These are phyloP conservation scores for Recurvomyces mirabilis DNA, from an alignment of 495 filamentous ascomycete genomes.

Conservation along the genomic window DNA sequence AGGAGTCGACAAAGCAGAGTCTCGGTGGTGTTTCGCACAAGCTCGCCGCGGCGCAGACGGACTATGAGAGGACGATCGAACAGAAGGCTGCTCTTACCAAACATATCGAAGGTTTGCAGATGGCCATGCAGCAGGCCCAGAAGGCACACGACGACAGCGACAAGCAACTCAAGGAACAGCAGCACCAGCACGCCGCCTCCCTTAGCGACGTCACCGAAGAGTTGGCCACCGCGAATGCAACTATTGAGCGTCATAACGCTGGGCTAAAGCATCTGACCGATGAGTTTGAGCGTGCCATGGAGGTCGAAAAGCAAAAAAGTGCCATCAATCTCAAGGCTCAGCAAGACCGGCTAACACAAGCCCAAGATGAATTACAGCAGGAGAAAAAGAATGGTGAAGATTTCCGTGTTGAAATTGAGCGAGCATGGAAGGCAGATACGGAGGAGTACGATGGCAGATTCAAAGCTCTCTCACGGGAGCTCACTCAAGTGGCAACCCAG, in stretches of 20 bases:
- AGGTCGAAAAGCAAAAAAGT: conserved; percentile 7
- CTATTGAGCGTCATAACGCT: neutral
- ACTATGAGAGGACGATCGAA: neutral
- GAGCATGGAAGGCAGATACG: conserved; percentile 1
- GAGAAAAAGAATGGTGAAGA: neutral
- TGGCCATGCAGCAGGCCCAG: neutral
- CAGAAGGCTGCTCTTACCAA: conserved; percentile 3
- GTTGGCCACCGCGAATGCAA: conserved; percentile 3
- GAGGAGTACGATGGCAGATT: neutral
- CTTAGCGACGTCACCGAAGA: neutral
- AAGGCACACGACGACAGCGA: neutral
- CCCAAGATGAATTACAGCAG: conserved; percentile 1
- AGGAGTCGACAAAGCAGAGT: neutral
- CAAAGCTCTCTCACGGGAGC: neutral
- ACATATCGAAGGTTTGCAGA: conserved; percentile 5
- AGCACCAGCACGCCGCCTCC: neutral
- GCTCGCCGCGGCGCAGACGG: conserved; percentile 2
- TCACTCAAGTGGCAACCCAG: conserved; percentile 2
- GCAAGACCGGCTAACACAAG: conserved; percentile 1
- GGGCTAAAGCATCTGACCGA: conserved; percentile 1
- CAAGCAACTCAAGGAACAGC: conserved; percentile 1
- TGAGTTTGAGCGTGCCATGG: conserved; percentile 1
- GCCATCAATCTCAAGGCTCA: conserved; percentile 4
- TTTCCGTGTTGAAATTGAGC: conserved; percentile 4
- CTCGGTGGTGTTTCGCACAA: neutral